Evolutionary conservation across 2,329 filamentous ascomycete genomes (phyloP), one percentile per base, ranked within the genome.

Genomic region (Colletotrichum costaricense): DNA sequence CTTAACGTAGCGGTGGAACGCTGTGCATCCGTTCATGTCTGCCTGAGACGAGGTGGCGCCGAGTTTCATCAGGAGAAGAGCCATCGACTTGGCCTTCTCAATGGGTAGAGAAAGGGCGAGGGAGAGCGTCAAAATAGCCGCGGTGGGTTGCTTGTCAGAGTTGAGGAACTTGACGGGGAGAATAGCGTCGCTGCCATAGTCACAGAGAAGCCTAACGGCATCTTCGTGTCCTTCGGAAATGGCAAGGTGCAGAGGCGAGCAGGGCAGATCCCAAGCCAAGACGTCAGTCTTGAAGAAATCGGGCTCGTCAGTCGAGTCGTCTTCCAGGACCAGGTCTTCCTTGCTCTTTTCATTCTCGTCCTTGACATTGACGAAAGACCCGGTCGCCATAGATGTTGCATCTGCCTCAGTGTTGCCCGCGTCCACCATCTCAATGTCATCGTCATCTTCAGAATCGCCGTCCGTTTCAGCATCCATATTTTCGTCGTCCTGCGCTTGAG

Each of bases 251-350:
- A 97, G 86, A 1, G 95, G 91, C 14, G 93, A 93, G 70, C 91
- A 90, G 5, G 92, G 90, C 5, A 87, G 89, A 77, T 97, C 94
- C 95, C 95, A 97, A 1, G 94, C 90, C n/a, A 93, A 79, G 1
- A 93, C 89, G 76, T 97, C 92, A 73, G 95, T 88, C 76, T 97
- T 91, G 80, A 93, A 96, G 65, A 95, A 89, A 81, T 97, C 94
- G 1, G 94, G 94, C 24, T 93, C 93, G 11, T 92, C 87, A 26
- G 89, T 85, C 8, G 78, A 78, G 7, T 49, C 42, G 19, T 91
- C 89, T 6, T 92, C 89, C 1, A 87, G 77, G 11, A 81, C 82
- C 1, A 88, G 84, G 35, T 87, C 83, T 1, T 81, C 78, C 0
- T 78, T 76, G 8, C 74, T 74, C n/a, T 78, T 67, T 5, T 85